phyloP scores from a whole-genome alignment of 2,329 filamentous ascomycete genomes.

The Neofusicoccum sp. region DNA sequence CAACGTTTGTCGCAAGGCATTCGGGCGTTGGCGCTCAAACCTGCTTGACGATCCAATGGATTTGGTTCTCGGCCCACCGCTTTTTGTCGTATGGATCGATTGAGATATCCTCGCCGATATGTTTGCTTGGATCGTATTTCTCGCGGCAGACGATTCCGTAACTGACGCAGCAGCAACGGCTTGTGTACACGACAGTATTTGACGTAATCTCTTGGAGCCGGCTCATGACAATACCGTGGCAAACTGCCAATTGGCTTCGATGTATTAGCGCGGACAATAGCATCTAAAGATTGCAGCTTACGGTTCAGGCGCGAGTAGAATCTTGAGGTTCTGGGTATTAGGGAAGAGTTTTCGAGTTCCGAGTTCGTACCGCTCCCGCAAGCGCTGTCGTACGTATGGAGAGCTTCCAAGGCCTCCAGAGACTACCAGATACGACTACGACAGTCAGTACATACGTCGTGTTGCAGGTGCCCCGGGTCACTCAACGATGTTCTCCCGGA shows the following conservation, averaged over 20 bases:
- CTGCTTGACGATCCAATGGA: conserved; percentile 22
- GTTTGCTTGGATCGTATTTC: conserved; percentile 19
- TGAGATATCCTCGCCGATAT: conserved; percentile 6
- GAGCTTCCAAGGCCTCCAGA: conserved; percentile 37
- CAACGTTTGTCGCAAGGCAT: no score
- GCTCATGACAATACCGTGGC: conserved; percentile 48
- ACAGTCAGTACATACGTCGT: not conserved
- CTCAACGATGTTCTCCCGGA: conserved; percentile 19
- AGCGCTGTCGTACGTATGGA: conserved; percentile 28
- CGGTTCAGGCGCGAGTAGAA: conserved; percentile 38
- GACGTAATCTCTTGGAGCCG: conserved; percentile 43
- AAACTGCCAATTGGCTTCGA: conserved; percentile 44
- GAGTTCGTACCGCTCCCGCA: conserved; percentile 25
- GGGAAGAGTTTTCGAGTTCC: not conserved
- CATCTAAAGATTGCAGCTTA: not conserved
- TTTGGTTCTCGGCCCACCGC: conserved; percentile 18
- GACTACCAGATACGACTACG: conserved; percentile 28
- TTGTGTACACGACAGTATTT: conserved; percentile 35
- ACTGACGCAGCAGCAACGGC: conserved; percentile 19
- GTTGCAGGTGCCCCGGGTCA: not conserved
- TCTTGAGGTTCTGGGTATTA: conserved; percentile 12
- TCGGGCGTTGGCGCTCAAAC: no score
- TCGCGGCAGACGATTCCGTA: conserved; percentile 22
- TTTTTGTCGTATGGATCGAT: conserved; percentile 20
- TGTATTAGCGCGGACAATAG: not conserved